Conservation (phyloP, 2,329 filamentous ascomycete genomes). For the Trichoderma endophyticum region DNA sequence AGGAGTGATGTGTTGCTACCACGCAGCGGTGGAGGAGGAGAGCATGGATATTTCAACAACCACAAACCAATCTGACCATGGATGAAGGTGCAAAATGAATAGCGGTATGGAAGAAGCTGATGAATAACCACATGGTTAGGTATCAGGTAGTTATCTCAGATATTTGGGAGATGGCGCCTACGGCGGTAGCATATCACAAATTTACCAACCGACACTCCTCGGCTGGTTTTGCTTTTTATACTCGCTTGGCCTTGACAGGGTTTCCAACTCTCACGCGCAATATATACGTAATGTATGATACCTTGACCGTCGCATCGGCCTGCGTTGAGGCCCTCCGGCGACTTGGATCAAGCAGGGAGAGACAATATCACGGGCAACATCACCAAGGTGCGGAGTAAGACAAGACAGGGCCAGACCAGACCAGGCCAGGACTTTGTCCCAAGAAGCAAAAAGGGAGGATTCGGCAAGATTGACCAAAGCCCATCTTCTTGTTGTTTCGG, state of each 20-base stretch:
- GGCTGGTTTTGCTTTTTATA: background rate
- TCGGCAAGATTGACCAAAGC: background rate
- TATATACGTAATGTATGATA: background rate
- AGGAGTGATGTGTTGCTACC: too few species aligned
- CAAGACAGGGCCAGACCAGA: background rate
- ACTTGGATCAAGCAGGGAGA: background rate
- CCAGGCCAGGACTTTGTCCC: background rate
- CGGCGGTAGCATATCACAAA: background rate
- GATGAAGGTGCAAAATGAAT: background rate
- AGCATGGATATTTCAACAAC: background rate
- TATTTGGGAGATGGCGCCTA: background rate
- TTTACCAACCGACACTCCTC: background rate
- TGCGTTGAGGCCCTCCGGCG: background rate
- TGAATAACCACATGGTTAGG: background rate
- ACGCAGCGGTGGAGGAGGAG: background rate
- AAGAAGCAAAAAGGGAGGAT: background rate
- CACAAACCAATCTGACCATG: too few species aligned
- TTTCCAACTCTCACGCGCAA: background rate
- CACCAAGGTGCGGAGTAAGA: conserved; percentile 2
- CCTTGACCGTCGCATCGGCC: background rate
- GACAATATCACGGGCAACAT: background rate
- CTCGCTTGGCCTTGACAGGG: background rate
- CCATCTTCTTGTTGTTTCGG: background rate
- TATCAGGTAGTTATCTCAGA: background rate
- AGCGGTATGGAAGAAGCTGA: background rate